Evolutionary conservation across 2,329 filamentous ascomycete species (phyloP).

Genomic region (Colletotrichum lentis): DNA sequence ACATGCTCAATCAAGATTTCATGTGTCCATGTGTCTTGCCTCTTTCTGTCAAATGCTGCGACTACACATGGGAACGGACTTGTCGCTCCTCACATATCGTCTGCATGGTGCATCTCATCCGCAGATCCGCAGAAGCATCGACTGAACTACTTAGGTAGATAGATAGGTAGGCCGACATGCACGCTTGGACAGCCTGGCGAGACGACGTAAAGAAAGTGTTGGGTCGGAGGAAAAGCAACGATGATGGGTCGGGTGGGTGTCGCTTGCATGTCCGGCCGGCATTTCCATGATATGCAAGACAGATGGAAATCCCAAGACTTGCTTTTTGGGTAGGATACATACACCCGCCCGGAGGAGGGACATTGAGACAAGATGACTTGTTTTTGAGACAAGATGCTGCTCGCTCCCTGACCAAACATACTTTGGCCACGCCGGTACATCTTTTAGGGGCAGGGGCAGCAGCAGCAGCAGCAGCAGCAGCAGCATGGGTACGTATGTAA

Average conservation of each 20-base stretch:
- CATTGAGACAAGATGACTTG: neutral
- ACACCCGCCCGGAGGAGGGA: too few species aligned
- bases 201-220: slow-evolving; percentile 18
- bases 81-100: slow-evolving; percentile 10
- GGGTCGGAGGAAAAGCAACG: slow-evolving; percentile 31
- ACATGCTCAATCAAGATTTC: slow-evolving; percentile 1
- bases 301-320: neutral
- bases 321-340: neutral
- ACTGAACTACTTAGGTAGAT: neutral
- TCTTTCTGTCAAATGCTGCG: neutral
- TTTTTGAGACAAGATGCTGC: too few species aligned
- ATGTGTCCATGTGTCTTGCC: neutral
- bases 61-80: neutral
- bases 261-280: neutral
- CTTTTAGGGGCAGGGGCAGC: too few species aligned
- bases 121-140: neutral
- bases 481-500: too few species aligned
- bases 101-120: slow-evolving; percentile 19
- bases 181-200: slow-evolving; percentile 26
- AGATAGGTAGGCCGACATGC: slow-evolving; percentile 11
- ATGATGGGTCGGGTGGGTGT: neutral
- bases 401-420: too few species aligned
- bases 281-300: too few species aligned
- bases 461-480: too few species aligned
- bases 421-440: neutral